Percentiles rank a stretch among this genome's conserved stretches.
Conservation (phyloP, 1,284 basidiomycete species). For the Cryptococcus sp. region DNA sequence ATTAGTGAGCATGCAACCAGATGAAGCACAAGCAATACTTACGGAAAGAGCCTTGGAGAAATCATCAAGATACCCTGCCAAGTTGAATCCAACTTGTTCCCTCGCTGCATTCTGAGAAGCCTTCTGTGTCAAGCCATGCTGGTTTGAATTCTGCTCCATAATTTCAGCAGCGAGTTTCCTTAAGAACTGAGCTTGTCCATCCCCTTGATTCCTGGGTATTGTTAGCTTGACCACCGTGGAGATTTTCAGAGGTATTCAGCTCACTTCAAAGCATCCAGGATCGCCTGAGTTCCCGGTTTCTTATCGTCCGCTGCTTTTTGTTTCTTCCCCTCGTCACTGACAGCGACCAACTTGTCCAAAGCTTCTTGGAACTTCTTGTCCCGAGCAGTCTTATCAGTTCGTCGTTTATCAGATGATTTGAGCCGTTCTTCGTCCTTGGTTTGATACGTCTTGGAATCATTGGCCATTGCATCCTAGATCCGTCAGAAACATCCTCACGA, state of each 20-base stretch:
- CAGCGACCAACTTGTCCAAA: slow-evolving; percentile 36
- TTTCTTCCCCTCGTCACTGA: slow-evolving; percentile 43
- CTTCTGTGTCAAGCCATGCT: slow-evolving; percentile 41
- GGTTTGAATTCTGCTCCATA: slow-evolving; percentile 44
- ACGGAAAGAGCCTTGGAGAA: slow-evolving; percentile 44
- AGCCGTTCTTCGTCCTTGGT: slow-evolving; percentile 23
- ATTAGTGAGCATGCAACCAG: neutral
- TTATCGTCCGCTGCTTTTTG: slow-evolving; percentile 37
- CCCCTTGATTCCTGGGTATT: slow-evolving; percentile 25
- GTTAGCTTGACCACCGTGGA: slow-evolving; percentile 7
- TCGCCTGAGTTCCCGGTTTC: slow-evolving; percentile 43
- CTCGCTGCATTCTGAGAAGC: slow-evolving; percentile 37
- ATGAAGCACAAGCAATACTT: slow-evolving; percentile 6
- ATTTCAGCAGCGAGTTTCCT: slow-evolving; percentile 40
- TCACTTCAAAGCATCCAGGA: slow-evolving; percentile 44
- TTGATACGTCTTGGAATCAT: slow-evolving; percentile 29
- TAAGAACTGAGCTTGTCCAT: slow-evolving; percentile 39
- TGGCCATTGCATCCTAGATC: slow-evolving; percentile 30
- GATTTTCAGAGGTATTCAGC: slow-evolving; percentile 1
- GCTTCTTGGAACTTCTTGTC: slow-evolving; percentile 43
- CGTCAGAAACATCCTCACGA: neutral
- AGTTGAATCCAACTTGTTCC: slow-evolving; percentile 47
- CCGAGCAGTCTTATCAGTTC: slow-evolving; percentile 31
- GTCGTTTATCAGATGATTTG: slow-evolving; percentile 35
- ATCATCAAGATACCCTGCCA: slow-evolving; percentile 46